A percentile compares a stretch with the other conserved stretches of the same genome.
These are phyloP conservation scores for Mycena alexandri DNA, from an alignment of 768 basidiomycete genomes.

Conservation along the genomic window DNA sequence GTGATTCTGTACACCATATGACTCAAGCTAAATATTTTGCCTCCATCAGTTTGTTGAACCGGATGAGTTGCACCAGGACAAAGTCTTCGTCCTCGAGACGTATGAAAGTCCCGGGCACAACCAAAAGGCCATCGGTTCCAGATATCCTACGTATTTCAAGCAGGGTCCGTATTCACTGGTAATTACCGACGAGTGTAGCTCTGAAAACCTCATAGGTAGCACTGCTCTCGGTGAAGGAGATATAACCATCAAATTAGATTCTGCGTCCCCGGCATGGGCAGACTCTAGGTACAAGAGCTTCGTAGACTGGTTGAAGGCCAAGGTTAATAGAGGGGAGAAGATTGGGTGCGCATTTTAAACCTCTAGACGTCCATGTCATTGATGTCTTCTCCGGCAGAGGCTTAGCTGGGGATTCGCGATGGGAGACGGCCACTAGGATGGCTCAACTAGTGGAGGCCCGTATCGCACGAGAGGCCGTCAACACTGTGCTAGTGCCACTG, in stretches of 20 bases:
- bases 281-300: conserved; percentile 22
- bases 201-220: conserved; percentile 18
- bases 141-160: conserved; percentile 6
- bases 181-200: too few relatives aligned
- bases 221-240: conserved; percentile 27
- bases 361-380: too few relatives aligned
- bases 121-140: not conserved
- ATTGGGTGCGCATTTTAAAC: not conserved
- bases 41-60: conserved; percentile 16
- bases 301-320: not conserved
- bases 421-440: not conserved
- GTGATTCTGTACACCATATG: not conserved
- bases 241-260: conserved; percentile 39
- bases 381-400: too few relatives aligned
- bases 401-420: not conserved
- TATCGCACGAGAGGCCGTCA: not conserved
- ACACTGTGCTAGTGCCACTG: too few relatives aligned
- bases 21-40: not conserved
- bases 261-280: conserved; percentile 25
- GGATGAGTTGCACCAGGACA: conserved; percentile 1
- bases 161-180: conserved; percentile 2
- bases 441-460: not conserved
- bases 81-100: conserved; percentile 16
- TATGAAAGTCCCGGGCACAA: not conserved
- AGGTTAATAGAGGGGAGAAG: not conserved